phyloP scores from a whole-genome alignment of 257 asterid genomes.

The Gynochthodes officinalis region DNA sequence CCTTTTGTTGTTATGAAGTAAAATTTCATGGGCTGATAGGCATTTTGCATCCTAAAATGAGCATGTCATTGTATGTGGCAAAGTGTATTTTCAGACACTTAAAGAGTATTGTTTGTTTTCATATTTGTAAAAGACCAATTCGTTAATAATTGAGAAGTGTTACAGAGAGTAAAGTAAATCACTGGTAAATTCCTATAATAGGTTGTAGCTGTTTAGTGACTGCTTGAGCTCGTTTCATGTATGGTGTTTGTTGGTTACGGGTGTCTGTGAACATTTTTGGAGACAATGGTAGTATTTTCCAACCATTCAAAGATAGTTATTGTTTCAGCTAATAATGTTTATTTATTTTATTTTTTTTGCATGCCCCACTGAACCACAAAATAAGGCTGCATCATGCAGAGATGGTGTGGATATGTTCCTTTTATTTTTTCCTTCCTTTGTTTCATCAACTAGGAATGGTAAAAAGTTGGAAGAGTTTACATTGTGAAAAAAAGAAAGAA shows the following conservation, averaged over 20 bases:
- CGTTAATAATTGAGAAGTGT: neutral
- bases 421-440: neutral
- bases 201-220: neutral
- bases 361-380: neutral
- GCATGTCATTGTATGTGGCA: neutral
- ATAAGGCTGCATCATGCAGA: neutral
- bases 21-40: neutral
- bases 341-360: neutral
- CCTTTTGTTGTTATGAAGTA: neutral
- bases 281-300: neutral
- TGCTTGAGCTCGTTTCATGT: neutral
- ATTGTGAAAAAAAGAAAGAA: neutral
- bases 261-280: neutral
- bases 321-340: neutral
- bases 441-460: neutral
- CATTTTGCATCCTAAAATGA: neutral
- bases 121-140: neutral
- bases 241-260: neutral
- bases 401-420: neutral
- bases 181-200: neutral
- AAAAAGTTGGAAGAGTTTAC: neutral
- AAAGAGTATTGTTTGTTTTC: neutral
- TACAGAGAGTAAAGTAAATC: neutral
- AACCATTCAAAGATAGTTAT: neutral
- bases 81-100: neutral